Evolutionary conservation across 192 early-diverging fungal genomes (phyloP).

Genomic region (Mortierella hygrophila): DNA sequence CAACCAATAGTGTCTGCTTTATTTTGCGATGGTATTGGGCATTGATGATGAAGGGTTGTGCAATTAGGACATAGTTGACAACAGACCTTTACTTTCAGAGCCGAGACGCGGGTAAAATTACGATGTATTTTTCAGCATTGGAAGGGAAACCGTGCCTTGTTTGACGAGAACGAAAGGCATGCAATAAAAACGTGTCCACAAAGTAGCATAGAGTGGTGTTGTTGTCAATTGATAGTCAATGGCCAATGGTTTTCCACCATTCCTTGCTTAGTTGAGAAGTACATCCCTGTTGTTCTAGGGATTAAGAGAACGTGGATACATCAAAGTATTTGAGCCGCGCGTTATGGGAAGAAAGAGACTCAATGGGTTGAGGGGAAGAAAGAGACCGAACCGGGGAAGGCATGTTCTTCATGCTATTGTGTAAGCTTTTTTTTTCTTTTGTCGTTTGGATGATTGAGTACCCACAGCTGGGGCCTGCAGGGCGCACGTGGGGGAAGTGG

Average conservation of each 20-base stretch:
- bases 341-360: not conserved
- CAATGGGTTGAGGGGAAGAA: not conserved
- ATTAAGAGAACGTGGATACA: not conserved
- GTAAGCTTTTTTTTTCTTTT: not conserved
- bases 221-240: not conserved
- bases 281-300: not conserved
- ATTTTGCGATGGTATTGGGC: too few species aligned
- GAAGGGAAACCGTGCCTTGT: too few species aligned
- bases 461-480: constrained; percentile 1
- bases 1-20: not conserved
- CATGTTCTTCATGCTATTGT: not conserved
- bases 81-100: too few species aligned
- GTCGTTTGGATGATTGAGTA: not conserved
- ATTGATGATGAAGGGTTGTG: too few species aligned
- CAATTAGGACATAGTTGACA: too few species aligned
- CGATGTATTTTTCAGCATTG: too few species aligned
- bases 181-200: too few species aligned
- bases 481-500: not conserved
- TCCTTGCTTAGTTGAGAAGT: not conserved
- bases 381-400: not conserved
- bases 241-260: not conserved
- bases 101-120: too few species aligned
- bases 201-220: too few species aligned
- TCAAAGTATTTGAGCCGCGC: not conserved
- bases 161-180: too few species aligned